These are phyloP conservation scores for Coemansia sp. DNA, from an alignment of 192 early-diverging fungal genomes.

Conservation along the genomic window DNA sequence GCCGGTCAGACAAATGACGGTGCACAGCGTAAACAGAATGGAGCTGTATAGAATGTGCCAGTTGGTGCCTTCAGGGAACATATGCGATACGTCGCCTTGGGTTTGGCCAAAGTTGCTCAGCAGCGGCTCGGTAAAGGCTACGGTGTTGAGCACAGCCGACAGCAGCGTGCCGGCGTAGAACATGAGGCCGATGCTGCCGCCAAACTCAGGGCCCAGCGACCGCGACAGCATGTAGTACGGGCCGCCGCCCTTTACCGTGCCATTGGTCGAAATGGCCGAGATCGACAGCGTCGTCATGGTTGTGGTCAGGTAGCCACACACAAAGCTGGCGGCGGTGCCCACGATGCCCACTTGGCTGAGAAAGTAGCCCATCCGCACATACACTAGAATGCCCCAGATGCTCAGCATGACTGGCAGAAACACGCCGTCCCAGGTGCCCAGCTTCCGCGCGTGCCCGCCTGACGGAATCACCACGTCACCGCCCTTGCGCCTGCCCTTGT, in stretches of 20 bases:
- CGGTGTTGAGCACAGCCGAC: constrained; percentile 60
- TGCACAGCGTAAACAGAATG: constrained; percentile 57
- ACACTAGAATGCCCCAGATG: constrained; percentile 74
- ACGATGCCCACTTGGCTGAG: constrained; percentile 64
- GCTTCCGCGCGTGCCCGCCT: constrained; percentile 40
- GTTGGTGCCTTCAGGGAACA: constrained; percentile 60
- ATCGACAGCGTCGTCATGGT: constrained; percentile 65
- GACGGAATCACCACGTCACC: neutral
- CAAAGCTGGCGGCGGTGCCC: constrained; percentile 62
- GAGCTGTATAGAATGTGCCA: constrained; percentile 62
- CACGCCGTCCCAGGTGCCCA: constrained; percentile 69
- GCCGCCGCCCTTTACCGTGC: constrained; percentile 67
- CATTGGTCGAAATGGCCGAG: constrained; percentile 70
- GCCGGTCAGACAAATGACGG: constrained; percentile 58
- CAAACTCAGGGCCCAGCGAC: constrained; percentile 71
- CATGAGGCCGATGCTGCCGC: constrained; percentile 68
- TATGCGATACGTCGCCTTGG: constrained; percentile 51
- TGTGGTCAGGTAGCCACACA: constrained; percentile 61
- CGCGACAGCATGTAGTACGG: constrained; percentile 70
- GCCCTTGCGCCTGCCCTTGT: constrained; percentile 2
- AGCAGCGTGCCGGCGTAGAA: constrained; percentile 63
- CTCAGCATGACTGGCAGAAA: constrained; percentile 67
- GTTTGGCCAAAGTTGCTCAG: constrained; percentile 61
- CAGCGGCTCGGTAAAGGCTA: constrained; percentile 68
- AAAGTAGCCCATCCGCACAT: constrained; percentile 69